Evolutionary conservation across 1,284 basidiomycete genomes (phyloP).

Genomic region (Rugiboletus extremiorientalis): DNA sequence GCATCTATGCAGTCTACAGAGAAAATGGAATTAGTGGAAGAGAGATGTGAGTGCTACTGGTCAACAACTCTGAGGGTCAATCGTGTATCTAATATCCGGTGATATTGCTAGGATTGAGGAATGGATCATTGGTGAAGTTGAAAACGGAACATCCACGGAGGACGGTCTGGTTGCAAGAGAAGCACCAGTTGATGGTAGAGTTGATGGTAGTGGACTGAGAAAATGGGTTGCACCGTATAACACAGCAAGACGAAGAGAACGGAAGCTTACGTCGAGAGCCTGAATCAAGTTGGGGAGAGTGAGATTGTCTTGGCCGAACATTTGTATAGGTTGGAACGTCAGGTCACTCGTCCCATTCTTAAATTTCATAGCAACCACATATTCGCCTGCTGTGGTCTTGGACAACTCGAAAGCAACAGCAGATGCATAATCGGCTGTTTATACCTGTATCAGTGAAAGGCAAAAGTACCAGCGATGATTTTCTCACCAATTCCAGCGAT

Average conservation of each 20-base stretch:
- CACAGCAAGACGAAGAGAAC: background rate
- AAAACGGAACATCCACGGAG: slow-evolving; percentile 34
- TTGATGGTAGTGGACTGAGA: slow-evolving; percentile 29
- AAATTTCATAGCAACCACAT: slow-evolving; percentile 42
- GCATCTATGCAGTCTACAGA: background rate
- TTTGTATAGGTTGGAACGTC: slow-evolving; percentile 24
- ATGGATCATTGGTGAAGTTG: slow-evolving; percentile 33
- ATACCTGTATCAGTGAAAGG: slow-evolving; percentile 4
- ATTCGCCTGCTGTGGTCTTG: slow-evolving; percentile 19
- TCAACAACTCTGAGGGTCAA: background rate
- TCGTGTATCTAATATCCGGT: background rate
- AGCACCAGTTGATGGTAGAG: slow-evolving; percentile 32
- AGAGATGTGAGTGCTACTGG: background rate
- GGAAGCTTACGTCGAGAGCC: slow-evolving; percentile 34
- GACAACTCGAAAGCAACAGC: slow-evolving; percentile 46
- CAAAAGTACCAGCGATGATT: background rate
- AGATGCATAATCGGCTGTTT: slow-evolving; percentile 49
- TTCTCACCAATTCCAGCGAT: slow-evolving; percentile 37
- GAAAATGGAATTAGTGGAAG: background rate
- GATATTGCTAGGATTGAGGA: slow-evolving; percentile 16
- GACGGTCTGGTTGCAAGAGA: slow-evolving; percentile 36
- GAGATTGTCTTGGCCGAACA: slow-evolving; percentile 32
- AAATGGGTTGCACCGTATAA: background rate
- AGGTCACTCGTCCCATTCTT: slow-evolving; percentile 47
- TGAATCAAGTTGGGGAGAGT: slow-evolving; percentile 36